phyloP scores from a whole-genome alignment of 2,329 filamentous ascomycete genomes.

The Macroventuria anomochaeta region DNA sequence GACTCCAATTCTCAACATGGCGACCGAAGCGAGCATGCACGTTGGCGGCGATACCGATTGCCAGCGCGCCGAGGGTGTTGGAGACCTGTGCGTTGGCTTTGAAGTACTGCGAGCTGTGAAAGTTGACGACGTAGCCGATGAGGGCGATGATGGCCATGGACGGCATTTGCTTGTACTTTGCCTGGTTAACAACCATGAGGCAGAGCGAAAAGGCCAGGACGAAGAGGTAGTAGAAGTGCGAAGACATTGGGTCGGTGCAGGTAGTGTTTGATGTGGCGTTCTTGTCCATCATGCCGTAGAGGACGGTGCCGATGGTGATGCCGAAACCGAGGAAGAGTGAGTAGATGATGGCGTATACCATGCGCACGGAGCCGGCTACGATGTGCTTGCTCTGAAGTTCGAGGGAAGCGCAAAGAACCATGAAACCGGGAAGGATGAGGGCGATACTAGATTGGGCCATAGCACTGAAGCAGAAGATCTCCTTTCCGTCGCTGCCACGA shows the following conservation, averaged over 20 bases:
- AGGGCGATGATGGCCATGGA: conserved; percentile 78
- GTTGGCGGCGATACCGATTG: conserved; percentile 79
- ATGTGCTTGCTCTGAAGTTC: conserved; percentile 58
- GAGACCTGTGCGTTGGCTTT: conserved; percentile 74
- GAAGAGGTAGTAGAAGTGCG: conserved; percentile 70
- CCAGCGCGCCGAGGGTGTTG: conserved; percentile 78
- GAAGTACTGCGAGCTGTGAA: conserved; percentile 72
- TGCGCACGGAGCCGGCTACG: conserved; percentile 58
- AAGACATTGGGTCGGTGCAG: conserved; percentile 56
- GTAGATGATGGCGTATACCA: conserved; percentile 62
- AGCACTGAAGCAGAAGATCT: conserved; percentile 59
- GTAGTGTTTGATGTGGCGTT: conserved; percentile 54
- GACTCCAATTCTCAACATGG: conserved; percentile 62
- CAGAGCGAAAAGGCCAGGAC: conserved; percentile 76
- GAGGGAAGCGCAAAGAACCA: conserved; percentile 57
- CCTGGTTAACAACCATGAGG: conserved; percentile 79
- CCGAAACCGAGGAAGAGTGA: conserved; percentile 60
- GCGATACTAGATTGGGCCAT: conserved; percentile 59
- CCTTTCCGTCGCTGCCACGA: conserved; percentile 40
- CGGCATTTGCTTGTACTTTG: conserved; percentile 78
- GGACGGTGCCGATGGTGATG: conserved; percentile 58
- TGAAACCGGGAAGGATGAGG: conserved; percentile 59
- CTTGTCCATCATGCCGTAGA: conserved; percentile 57
- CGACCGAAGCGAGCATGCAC: conserved; percentile 74
- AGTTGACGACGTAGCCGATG: conserved; percentile 77